Evolutionary conservation across 2,329 filamentous ascomycete genomes (phyloP).

Genomic region (Venturia pyrina): DNA sequence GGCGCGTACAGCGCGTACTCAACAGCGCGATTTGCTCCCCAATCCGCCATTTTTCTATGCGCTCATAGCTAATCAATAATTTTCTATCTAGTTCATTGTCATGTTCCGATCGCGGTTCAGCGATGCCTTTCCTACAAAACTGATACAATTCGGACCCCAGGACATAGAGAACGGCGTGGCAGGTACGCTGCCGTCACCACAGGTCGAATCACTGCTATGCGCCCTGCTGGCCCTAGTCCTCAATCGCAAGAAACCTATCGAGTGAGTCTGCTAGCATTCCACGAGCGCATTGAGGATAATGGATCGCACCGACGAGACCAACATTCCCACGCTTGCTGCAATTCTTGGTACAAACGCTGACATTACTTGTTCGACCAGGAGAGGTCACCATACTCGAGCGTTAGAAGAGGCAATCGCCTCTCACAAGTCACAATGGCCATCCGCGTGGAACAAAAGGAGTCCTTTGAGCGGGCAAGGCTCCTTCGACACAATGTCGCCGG

Average conservation of each 20-base stretch:
- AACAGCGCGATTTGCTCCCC: slow-evolving; percentile 14
- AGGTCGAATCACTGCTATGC: slow-evolving; percentile 81
- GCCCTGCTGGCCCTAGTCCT: slow-evolving; percentile 77
- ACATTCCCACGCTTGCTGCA: not conserved
- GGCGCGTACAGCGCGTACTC: slow-evolving; percentile 28
- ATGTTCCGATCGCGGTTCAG: slow-evolving; percentile 94
- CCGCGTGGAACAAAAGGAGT: slow-evolving; percentile 71
- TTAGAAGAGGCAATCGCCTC: slow-evolving; percentile 84
- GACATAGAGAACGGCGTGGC: slow-evolving; percentile 84
- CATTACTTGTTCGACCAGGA: slow-evolving; percentile 43
- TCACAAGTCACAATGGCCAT: slow-evolving; percentile 82
- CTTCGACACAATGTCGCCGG: slow-evolving; percentile 73
- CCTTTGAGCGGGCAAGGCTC: slow-evolving; percentile 70
- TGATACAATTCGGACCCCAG: slow-evolving; percentile 85
- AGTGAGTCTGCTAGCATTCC: slow-evolving; percentile 46
- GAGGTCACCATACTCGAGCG: slow-evolving; percentile 84
- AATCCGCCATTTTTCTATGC: slow-evolving; percentile 20
- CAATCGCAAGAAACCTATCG: slow-evolving; percentile 97
- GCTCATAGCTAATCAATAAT: slow-evolving; percentile 20
- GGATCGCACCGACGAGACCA: not conserved
- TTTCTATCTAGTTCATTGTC: slow-evolving; percentile 67
- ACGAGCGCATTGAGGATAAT: not conserved
- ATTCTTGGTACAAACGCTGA: slow-evolving; percentile 19
- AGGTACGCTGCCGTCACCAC: slow-evolving; percentile 67
- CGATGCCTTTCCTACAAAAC: slow-evolving; percentile 78